Evolutionary conservation across 768 basidiomycete genomes (phyloP), one percentile per base, ranked within the genome.

Genomic region (Nidula microcarpa): DNA sequence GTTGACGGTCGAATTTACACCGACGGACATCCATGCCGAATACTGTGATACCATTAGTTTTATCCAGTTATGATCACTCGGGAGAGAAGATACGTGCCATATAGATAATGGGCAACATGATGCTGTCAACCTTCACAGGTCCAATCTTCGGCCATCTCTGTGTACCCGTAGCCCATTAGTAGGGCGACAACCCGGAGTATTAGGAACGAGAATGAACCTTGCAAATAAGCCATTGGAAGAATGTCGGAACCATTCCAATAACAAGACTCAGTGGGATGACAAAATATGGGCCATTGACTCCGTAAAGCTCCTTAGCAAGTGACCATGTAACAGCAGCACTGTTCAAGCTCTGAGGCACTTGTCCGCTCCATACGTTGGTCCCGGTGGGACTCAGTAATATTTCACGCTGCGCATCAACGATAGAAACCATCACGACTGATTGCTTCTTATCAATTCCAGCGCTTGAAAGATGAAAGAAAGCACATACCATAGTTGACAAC

Each of bases 291-390:
- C 82, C 81, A 35, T 71, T 64, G 39, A 70, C 71, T 0, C 80
- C 76, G 57, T 85, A 86, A 4, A 86, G 64, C 41, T 82, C 62
- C 53, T 80, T 81, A 4, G 83, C 81, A 14, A 86, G 70, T 2
- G 83, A 82, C 84, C 84, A 86, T 5, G 84, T 84, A 3, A 85
- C 74, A 2, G 83, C 82, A 4, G 74, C 71, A 49, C 79, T 83
- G 64, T 85, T 85, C 55, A 81, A 59, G 52, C 68, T 72, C 60
- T 85, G 83, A 0, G 73, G 62, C 1, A 68, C 63, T 60, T 83
- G 79, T 0, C 81, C 82, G 54, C 75, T 76, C 84, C 84, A 87
- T 43, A 86, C 73, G 50, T 85, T 84, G 2, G 79, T 84, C 30
- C 85, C 84, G 4, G 65, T 65, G 0, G 81, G 77, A 49, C 69